Conservation (phyloP, 116 monocot species). For the Cymodocea nodosa region DNA sequence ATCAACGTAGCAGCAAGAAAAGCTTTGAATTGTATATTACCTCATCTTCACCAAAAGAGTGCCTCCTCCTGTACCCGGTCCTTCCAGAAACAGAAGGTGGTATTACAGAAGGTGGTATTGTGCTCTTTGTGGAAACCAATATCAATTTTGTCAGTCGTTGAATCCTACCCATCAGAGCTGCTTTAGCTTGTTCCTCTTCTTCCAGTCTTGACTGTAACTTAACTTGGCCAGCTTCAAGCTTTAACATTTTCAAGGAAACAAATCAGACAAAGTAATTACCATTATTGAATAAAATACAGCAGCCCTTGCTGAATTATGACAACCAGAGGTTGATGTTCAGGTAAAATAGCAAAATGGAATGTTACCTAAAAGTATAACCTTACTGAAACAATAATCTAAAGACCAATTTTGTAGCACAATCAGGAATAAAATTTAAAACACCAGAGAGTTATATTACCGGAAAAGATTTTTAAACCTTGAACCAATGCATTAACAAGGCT, state of each 20-base stretch:
- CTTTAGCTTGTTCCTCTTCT: conserved; percentile 96
- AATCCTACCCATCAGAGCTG: conserved; percentile 93
- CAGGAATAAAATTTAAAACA: no score
- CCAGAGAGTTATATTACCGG: no score
- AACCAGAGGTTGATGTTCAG: no score
- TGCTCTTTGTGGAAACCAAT: conserved; percentile 86
- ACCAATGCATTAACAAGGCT: no score
- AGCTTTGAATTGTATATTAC: conserved; percentile 12
- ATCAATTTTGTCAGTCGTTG: conserved; percentile 88
- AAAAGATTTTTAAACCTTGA: no score
- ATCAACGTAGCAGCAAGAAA: neutral
- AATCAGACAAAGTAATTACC: no score
- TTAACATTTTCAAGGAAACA: conserved; percentile 3
- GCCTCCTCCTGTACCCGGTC: conserved; percentile 48
- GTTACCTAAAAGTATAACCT: no score
- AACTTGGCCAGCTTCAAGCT: conserved; percentile 99
- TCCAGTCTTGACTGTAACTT: conserved; percentile 86
- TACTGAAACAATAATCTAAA: no score
- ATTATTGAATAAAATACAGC: no score
- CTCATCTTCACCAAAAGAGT: conserved; percentile 98
- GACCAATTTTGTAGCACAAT: no score
- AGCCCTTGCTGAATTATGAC: no score
- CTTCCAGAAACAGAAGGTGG: conserved; percentile 50
- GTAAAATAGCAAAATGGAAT: no score
- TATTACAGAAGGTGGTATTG: conserved; percentile 51